Evolutionary conservation across 495 filamentous ascomycete genomes (phyloP), one percentile per base, ranked within the genome.

Genomic region (Hypoxylon crocopeplum): DNA sequence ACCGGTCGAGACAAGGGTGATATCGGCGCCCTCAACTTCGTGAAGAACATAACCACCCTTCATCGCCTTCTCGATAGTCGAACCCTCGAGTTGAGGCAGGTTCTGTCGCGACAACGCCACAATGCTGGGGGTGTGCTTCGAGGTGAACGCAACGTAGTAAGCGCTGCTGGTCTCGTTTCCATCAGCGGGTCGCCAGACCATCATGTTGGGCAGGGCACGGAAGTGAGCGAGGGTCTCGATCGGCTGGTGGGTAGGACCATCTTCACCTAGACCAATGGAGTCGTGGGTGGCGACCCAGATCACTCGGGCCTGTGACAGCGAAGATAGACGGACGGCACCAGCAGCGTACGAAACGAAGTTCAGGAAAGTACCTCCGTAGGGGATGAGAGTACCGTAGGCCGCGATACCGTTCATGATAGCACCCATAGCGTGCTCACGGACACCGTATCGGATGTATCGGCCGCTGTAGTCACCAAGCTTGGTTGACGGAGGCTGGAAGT

Each of bases 321-420:
- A 85, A 39, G 92, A 96, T 20, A 99, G 86, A 75, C 94, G 93
- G 68, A 98, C 88, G 71, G 95, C 87, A 75, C 94, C 94, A 61
- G 94, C 91, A 59, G 91, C 93, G 74, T 99, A 99, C 17, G 94
- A 99, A 59, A 99, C 93, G 80, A 99, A 99, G 89, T 99, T 99
- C 58, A 99, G 81, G 88, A 99, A 99, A 68, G 93, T 97, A 75
- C 94, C 94, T 48, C 84, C 89, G 61, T 91, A 95, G 46, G 94
- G 94, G 69, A 99, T 89, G 71, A 96, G 80, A 69, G 91, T 96
- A 62, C 94, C 94, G 74, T 99, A 99, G 56, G 92, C 93, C 50
- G 90, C 84, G 49, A 99, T 84, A 78, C 94, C 94, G 82, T 99
- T 99, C 88, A 99, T 91, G 78, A 96, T 90, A 69, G 90, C 93